These are phyloP conservation scores for Nemania diffusa DNA, from an alignment of 2,329 filamentous ascomycete species.

Conservation along the genomic window DNA sequence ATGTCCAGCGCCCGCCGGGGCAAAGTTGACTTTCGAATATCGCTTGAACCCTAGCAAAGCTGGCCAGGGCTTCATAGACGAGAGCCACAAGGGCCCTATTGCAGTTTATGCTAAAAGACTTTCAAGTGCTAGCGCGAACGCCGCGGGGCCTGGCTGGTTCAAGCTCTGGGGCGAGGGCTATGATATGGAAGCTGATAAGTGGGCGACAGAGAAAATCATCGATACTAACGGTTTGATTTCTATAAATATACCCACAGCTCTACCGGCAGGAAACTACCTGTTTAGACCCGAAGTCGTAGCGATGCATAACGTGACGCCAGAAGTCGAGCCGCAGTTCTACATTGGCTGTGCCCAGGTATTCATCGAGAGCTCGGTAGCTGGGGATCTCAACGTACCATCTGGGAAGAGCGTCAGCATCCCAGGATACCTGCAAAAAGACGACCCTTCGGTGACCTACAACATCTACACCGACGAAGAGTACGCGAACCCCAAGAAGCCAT, in stretches of 20 bases:
- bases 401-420: slow-evolving; percentile 70
- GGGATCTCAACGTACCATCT: slow-evolving; percentile 58
- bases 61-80: slow-evolving; percentile 65
- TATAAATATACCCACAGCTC: slow-evolving; percentile 68
- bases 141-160: slow-evolving; percentile 75
- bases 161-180: slow-evolving; percentile 78
- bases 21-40: slow-evolving; percentile 73
- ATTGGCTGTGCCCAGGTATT: slow-evolving; percentile 76
- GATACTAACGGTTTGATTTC: slow-evolving; percentile 70
- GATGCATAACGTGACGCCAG: slow-evolving; percentile 67
- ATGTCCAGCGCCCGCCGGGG: slow-evolving; percentile 60
- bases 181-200: slow-evolving; percentile 62
- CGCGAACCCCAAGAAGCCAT: slow-evolving; percentile 58
- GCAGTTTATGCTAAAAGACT: slow-evolving; percentile 79
- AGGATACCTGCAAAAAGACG: slow-evolving; percentile 65
- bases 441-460: slow-evolving; percentile 69
- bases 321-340: slow-evolving; percentile 74
- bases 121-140: slow-evolving; percentile 56
- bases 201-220: slow-evolving; percentile 76
- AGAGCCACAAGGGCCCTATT: slow-evolving; percentile 67
- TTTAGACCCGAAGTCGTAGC: slow-evolving; percentile 74
- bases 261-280: slow-evolving; percentile 74
- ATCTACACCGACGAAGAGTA: slow-evolving; percentile 60
- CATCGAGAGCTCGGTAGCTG: slow-evolving; percentile 53
- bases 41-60: slow-evolving; percentile 66